Percentiles rank a stretch among this genome's conserved stretches.
These are phyloP conservation scores for Saccharomycopsis sp. DNA, from an alignment of 805 yeast genomes.

Conservation along the genomic window DNA sequence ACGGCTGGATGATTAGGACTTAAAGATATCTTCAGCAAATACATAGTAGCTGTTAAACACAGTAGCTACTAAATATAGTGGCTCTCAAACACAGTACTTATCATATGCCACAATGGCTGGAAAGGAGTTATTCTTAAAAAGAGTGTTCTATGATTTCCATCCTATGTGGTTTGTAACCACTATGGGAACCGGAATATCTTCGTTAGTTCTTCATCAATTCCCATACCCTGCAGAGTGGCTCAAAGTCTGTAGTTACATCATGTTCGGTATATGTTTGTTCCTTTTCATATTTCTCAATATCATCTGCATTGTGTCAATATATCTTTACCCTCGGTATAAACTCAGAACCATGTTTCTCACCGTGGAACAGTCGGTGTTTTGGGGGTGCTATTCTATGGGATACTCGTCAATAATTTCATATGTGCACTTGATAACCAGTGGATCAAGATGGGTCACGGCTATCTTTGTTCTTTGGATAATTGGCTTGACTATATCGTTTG, in stretches of 20 bases:
- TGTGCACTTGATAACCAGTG: constrained; percentile 33
- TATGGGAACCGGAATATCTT: constrained; percentile 84
- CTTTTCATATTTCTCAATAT: constrained; percentile 39
- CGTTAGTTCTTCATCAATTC: constrained; percentile 53
- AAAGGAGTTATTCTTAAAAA: constrained; percentile 1
- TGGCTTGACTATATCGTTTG: constrained; percentile 45
- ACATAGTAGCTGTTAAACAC: no score
- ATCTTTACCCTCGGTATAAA: constrained; percentile 28
- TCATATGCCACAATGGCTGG: background rate
- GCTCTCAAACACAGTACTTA: no score
- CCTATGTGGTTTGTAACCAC: constrained; percentile 53
- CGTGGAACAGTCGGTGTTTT: constrained; percentile 48
- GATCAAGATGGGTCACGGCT: constrained; percentile 39
- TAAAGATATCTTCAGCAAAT: no score
- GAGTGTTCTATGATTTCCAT: constrained; percentile 16
- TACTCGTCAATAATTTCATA: constrained; percentile 54
- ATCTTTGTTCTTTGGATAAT: constrained; percentile 73
- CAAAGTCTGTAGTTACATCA: constrained; percentile 46
- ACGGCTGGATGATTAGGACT: background rate
- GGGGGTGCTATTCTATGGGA: constrained; percentile 84
- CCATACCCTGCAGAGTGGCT: constrained; percentile 64
- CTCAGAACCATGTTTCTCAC: constrained; percentile 31
- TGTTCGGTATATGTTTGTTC: constrained; percentile 53
- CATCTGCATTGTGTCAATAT: constrained; percentile 36
- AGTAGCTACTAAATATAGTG: no score